These are phyloP conservation scores for Crinitomyces ghanaensis DNA, from an alignment of 805 yeast species.

Conservation along the genomic window DNA sequence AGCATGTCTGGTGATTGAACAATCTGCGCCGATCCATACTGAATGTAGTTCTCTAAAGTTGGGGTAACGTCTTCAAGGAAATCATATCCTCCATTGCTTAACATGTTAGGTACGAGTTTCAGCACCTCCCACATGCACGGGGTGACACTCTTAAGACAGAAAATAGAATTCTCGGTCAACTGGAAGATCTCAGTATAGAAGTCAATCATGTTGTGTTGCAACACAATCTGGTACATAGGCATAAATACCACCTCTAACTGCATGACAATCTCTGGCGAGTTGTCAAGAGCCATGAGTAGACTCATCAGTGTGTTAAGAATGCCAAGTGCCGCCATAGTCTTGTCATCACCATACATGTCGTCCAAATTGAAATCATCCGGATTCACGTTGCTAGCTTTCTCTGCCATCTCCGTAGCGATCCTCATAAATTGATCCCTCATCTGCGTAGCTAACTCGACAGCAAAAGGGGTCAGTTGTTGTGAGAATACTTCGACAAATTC, in stretches of 20 bases:
- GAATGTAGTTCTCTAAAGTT: conserved; percentile 61
- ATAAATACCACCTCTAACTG: conserved; percentile 54
- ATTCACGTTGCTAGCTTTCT: conserved; percentile 34
- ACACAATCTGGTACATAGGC: conserved; percentile 59
- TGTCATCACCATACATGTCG: conserved; percentile 43
- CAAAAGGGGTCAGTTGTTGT: conserved; percentile 84
- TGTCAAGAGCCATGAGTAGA: conserved; percentile 70
- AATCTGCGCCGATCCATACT: conserved; percentile 44
- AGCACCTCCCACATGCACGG: conserved; percentile 69
- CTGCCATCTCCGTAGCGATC: conserved; percentile 58
- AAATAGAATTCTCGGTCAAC: conserved; percentile 57
- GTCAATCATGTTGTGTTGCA: conserved; percentile 55
- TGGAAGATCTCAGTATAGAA: conserved; percentile 70
- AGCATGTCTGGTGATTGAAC: conserved; percentile 36
- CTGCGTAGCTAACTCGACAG: conserved; percentile 48
- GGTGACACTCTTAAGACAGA: conserved; percentile 47
- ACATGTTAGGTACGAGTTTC: conserved; percentile 33
- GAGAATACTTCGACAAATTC: conserved; percentile 86
- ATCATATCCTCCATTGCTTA: conserved; percentile 39
- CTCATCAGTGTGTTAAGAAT: conserved; percentile 74
- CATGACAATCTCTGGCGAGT: conserved; percentile 53
- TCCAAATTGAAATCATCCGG: conserved; percentile 28
- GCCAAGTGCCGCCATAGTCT: conserved; percentile 73
- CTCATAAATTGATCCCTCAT: conserved; percentile 60
- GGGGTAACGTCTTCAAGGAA: conserved; percentile 66